Evolutionary conservation across 108 stramenopile species (phyloP).

Genomic region (Cyclotella atomus): DNA sequence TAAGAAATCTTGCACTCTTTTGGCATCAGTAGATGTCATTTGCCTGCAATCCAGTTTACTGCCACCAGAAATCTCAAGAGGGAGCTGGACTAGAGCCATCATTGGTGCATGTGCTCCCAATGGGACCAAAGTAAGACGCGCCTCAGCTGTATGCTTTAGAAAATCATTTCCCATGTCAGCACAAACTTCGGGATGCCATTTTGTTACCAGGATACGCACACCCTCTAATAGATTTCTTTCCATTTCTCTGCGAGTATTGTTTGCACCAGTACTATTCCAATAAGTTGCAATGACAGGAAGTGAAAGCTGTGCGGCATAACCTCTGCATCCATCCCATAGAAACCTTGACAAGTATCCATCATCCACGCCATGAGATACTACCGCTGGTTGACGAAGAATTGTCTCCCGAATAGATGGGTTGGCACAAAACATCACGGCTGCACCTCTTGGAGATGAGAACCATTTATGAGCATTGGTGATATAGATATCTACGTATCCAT

Average conservation of each 20-base stretch:
- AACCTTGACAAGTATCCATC: conserved; percentile 73
- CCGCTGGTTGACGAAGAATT: conserved; percentile 58
- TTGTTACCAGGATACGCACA: conserved; percentile 41
- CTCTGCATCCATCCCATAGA: conserved; percentile 79
- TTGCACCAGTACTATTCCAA: conserved; percentile 42
- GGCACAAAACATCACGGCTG: conserved; percentile 61
- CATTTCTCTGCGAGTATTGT: conserved; percentile 33
- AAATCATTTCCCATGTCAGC: conserved; percentile 1
- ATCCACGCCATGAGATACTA: conserved; percentile 70
- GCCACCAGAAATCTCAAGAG: conserved; percentile 30
- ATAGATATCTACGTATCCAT: conserved; percentile 59
- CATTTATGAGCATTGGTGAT: conserved; percentile 77
- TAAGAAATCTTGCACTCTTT: conserved; percentile 67
- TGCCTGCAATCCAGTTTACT: background rate
- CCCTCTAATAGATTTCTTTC: conserved; percentile 50
- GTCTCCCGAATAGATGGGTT: conserved; percentile 52
- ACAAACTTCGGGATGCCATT: conserved; percentile 57
- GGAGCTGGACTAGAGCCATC: conserved; percentile 74
- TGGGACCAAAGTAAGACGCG: conserved; percentile 48
- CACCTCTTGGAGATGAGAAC: conserved; percentile 72
- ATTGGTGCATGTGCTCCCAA: conserved; percentile 57
- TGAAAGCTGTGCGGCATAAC: conserved; percentile 65
- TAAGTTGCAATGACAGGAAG: conserved; percentile 62
- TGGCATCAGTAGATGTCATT: conserved; percentile 69
- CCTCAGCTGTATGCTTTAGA: conserved; percentile 30